These are phyloP conservation scores for Cutaneotrichosporon curvatum DNA, from an alignment of 1,284 basidiomycete genomes.

Conservation along the genomic window DNA sequence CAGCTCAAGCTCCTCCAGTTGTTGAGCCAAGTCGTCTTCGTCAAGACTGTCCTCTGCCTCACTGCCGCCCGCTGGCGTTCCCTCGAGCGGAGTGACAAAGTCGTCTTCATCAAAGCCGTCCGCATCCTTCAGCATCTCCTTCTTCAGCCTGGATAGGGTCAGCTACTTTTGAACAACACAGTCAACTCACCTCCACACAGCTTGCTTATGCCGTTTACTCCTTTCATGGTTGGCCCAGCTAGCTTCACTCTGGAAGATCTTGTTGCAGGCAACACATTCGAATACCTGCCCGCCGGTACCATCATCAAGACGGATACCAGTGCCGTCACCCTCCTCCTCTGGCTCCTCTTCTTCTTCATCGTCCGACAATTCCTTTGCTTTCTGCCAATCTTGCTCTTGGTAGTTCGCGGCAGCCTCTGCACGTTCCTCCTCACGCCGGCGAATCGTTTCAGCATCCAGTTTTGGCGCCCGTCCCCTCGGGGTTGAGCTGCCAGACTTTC, in stretches of 20 bases:
- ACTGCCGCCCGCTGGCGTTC: slow-evolving; percentile 25
- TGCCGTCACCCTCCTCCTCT: slow-evolving; percentile 29
- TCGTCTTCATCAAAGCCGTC: slow-evolving; percentile 12
- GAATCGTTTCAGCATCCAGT: slow-evolving; percentile 24
- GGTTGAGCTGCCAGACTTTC: slow-evolving; percentile 13
- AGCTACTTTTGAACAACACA: neutral
- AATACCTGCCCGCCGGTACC: slow-evolving; percentile 48
- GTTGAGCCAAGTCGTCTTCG: neutral
- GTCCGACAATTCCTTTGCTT: slow-evolving; percentile 58
- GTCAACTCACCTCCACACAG: slow-evolving; percentile 58
- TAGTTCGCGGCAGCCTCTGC: slow-evolving; percentile 27
- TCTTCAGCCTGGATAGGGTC: slow-evolving; percentile 60
- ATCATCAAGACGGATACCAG: slow-evolving; percentile 29
- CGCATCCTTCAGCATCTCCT: slow-evolving; percentile 53
- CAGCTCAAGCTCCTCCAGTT: slow-evolving; percentile 12
- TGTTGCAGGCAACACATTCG: slow-evolving; percentile 94
- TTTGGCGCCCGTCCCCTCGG: slow-evolving; percentile 11
- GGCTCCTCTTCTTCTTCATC: slow-evolving; percentile 49
- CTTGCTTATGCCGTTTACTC: slow-evolving; percentile 89
- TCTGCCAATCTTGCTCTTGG: slow-evolving; percentile 70
- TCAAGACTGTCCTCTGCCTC: slow-evolving; percentile 6
- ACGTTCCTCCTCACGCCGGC: slow-evolving; percentile 23
- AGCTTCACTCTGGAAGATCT: slow-evolving; percentile 83
- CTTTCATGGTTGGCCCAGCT: slow-evolving; percentile 95
- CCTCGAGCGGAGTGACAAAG: slow-evolving; percentile 16